Evolutionary conservation across 257 asterid species (phyloP), one percentile per base, ranked within the genome.

Genomic region (Capsicum pubescens): DNA sequence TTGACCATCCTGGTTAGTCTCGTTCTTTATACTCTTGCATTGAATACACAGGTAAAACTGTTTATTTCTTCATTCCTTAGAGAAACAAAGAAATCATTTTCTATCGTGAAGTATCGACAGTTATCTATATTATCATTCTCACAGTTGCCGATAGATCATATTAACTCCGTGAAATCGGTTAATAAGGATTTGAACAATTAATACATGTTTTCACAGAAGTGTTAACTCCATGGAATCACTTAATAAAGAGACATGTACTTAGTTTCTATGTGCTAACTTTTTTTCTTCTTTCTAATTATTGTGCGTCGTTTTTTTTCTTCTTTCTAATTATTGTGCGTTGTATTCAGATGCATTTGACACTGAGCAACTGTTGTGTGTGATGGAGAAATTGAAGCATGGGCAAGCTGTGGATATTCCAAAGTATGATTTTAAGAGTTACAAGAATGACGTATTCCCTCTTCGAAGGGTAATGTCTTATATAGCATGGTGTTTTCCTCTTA

Each of bases 1-100:
- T 97, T 91, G 99, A 97, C 87, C 99, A 97, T 89, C 99, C 99
- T 79, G 99, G 99, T 93, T 85, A 87, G 95, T 89, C 78, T 79
- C 80, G 68, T 84, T 17, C 60, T 50, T 19, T 74, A 39, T 42
- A 39, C 32, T 74, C 48, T 42, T 66, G 72, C 35, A 9, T 66
- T 66, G 72, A 35, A 32, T 66, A 66, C n/a, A 35, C 48, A 66
- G 72, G 72, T 66, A 35, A 35, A 35, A 66, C 13, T 32, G 11
- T 35, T 66, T 32, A 13, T 66, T 15, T 35, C 48, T 35, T 66
- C 12, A 8, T 66, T 66, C 7, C 48, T 66, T 15, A 35, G 72
- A 66, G 72, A 66, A 66, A 66, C 48, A 66, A 66, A 35, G 48
- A 66, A 12, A 66, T 13, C 72, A 12, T 35, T 66, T 66, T 32